Conservation (phyloP, 23 red algal genomes). For the Chondrus crispus region DNA sequence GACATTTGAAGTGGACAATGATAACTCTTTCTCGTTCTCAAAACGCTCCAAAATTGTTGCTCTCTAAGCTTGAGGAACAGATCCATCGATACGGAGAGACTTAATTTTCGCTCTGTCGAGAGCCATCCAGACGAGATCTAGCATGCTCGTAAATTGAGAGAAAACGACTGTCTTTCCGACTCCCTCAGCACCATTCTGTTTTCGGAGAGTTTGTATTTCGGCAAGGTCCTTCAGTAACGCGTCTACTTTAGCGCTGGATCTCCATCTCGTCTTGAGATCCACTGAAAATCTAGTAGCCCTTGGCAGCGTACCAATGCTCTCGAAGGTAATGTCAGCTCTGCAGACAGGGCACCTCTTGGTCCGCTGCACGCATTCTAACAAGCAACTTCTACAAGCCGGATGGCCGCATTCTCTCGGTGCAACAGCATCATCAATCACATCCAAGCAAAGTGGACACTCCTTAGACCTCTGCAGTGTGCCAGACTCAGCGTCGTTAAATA, state of each 20-base stretch:
- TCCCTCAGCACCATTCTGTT: neutral
- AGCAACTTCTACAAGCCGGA: slow-evolving; percentile 43
- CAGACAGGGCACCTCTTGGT: slow-evolving; percentile 59
- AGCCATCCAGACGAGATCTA: slow-evolving; percentile 81
- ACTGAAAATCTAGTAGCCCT: slow-evolving; percentile 41
- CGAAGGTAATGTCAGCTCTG: neutral
- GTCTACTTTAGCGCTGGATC: slow-evolving; percentile 68
- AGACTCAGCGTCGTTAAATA: slow-evolving; percentile 42
- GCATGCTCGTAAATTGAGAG: slow-evolving; percentile 87
- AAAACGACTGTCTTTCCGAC: slow-evolving; percentile 92
- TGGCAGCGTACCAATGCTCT: slow-evolving; percentile 35
- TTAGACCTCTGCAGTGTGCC: neutral
- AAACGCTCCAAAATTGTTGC: slow-evolving; percentile 51
- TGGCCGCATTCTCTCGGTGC: slow-evolving; percentile 55
- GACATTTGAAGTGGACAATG: slow-evolving; percentile 14
- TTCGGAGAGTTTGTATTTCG: neutral
- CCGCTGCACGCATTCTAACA: slow-evolving; percentile 26
- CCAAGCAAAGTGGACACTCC: slow-evolving; percentile 69
- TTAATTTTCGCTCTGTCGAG: slow-evolving; percentile 49
- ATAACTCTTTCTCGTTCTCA: slow-evolving; percentile 23
- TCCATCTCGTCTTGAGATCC: slow-evolving; percentile 39
- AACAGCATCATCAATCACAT: slow-evolving; percentile 71
- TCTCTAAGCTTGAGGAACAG: slow-evolving; percentile 46
- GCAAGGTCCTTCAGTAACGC: slow-evolving; percentile 30
- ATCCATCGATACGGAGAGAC: slow-evolving; percentile 66